Evolutionary conservation across 176 grass and related monocot species (phyloP), one percentile per base, ranked within the genome.

Genomic region (Carex pumila): DNA sequence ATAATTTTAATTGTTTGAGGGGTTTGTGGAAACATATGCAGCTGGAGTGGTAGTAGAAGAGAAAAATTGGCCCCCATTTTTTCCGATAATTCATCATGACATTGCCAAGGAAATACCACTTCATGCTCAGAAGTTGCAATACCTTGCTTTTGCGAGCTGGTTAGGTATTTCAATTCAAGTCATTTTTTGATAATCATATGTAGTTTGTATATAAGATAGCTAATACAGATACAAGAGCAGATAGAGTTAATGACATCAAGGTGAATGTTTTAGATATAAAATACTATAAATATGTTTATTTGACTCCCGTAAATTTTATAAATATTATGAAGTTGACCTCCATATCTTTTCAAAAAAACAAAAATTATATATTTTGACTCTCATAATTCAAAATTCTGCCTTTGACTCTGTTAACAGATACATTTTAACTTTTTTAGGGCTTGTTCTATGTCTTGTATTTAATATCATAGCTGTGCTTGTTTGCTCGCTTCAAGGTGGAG

Each of bases 71-170:
- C 95, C 95, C 4, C 84, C 88, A n/a, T 81, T 91, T 82, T 98
- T 89, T 66, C 95, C 95, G 13, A 75, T 98, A 71, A 94, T 98
- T 81, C 92, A 98, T 85, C 92, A 98, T 87, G 92, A 98, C 64
- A 91, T 98, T 85, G 65, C 86, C 45, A 90, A 61, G 12, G 95
- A 94, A 90, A 98, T 98, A 86, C 95, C 92, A 69, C 85, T 94
- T 68, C 92, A 94, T 83, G 91, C 89, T 75, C 91, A 94, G 53
- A 93, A 86, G 43, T 67, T 98, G 82, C 95, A 94, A 76, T 94
- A 98, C 31, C 73, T 89, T 21, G 91, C 92, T 79, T 98, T 98
- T 94, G 92, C 92, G 80, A 94, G 87, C 83, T 98, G 91, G 95
- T 80, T 98, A 85, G 95, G 95, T 94, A 94, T 73, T 64, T 91